Evolutionary conservation across 768 basidiomycete genomes (phyloP), one percentile per base, ranked within the genome.

Genomic region (Gymnopilus junonius): DNA sequence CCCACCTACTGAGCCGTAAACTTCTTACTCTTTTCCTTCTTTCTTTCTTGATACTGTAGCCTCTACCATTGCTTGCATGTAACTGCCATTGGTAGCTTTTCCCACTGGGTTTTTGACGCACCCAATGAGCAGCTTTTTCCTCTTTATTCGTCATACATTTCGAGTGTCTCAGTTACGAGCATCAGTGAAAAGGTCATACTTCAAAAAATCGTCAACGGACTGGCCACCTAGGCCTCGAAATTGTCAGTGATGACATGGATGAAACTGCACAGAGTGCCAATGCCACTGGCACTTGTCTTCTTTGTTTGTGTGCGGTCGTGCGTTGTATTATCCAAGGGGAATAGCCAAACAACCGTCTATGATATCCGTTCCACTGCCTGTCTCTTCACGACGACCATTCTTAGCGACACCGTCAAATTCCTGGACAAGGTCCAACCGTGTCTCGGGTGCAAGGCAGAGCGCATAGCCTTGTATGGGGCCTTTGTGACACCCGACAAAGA

Each of bases 401-500:
- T 48, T 55, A 63, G 58, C 55, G 62, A 60, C 42, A 64, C 58
- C 63, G 48, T 55, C 54, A 37, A 55, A 12, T 23, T 40, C 25
- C 54, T 23, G 25, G 35, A 39, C 23, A 39, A 43, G 27, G 55
- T 35, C 61, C 29, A 20, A n/a, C 11, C 56, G n/a, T 55, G 45
- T 43, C 46, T 46, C 23, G 48, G 51, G 60, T 61, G 20, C 42
- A 59, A 45, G 63, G 48, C 63, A 55, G 58, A 39, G 56, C 12
- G 27, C 51, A 50, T 14, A 29, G 35, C 58, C 60, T 64, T 68
- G 61, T 58, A 68, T 68, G 67, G 59, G 32, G 40, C 37, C 37
- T 32, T 66, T 64, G 67, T 67, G 61, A 67, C 51, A 58, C 21
- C 46, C 43, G 43, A n/a, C n/a, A 62, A 56, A 62, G 65, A 67